Evolutionary conservation across 2,329 filamentous ascomycete genomes (phyloP).

Genomic region (Aspergillus sp.): DNA sequence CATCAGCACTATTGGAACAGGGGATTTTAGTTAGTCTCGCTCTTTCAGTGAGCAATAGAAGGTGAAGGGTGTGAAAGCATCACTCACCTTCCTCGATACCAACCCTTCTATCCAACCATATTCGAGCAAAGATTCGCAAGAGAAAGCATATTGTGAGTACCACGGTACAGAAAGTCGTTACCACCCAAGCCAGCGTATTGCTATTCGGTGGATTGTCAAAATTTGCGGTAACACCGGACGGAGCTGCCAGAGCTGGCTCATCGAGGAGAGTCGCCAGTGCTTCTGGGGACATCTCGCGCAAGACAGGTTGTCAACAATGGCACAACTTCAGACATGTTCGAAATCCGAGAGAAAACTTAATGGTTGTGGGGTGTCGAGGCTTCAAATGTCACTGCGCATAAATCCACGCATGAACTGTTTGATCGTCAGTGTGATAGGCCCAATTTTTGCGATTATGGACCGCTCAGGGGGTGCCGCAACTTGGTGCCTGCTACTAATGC

Average conservation of each 20-base stretch:
- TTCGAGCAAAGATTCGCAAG: slow-evolving; percentile 20
- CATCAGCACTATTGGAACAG: slow-evolving; percentile 6
- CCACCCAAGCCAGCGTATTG: slow-evolving; percentile 24
- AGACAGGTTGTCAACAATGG: not conserved
- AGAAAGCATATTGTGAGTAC: slow-evolving; percentile 21
- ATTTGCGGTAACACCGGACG: slow-evolving; percentile 22
- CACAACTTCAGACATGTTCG: not conserved
- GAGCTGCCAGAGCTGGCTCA: slow-evolving; percentile 21
- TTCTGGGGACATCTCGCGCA: slow-evolving; percentile 5
- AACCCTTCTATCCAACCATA: slow-evolving; percentile 23
- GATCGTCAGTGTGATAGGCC: not conserved
- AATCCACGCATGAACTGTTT: not conserved
- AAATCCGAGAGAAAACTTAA: not conserved
- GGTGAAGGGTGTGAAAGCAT: too few species aligned
- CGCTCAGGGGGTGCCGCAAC: not conserved
- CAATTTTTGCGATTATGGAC: not conserved
- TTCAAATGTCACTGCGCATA: not conserved
- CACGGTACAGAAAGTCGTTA: slow-evolving; percentile 23
- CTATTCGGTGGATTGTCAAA: slow-evolving; percentile 25
- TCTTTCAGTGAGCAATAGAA: not conserved
- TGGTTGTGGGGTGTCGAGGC: not conserved
- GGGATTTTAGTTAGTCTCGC: not conserved
- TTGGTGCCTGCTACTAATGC: too few species aligned
- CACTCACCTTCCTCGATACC: slow-evolving; percentile 23
- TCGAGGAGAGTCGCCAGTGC: slow-evolving; percentile 6